These are phyloP conservation scores for Penicillium fuscoglaucum DNA, from an alignment of 2,329 filamentous ascomycete species.

Conservation along the genomic window DNA sequence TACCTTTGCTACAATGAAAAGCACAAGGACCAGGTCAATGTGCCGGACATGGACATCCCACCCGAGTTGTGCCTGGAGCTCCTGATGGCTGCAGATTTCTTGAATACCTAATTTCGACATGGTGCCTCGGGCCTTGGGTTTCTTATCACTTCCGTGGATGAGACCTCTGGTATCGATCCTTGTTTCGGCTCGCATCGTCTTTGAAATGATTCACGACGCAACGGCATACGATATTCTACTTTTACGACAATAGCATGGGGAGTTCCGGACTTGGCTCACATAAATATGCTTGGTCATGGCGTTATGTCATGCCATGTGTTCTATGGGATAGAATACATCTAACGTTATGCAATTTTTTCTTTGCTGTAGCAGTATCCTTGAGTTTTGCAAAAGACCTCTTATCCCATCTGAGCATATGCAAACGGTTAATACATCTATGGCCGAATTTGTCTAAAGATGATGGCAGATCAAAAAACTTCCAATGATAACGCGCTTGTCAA, in stretches of 20 bases:
- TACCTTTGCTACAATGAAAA: conserved; percentile 70
- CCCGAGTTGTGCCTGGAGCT: conserved; percentile 65
- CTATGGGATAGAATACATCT: background rate
- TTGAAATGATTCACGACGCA: conserved; percentile 19
- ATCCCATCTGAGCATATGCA: conserved; percentile 42
- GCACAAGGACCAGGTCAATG: conserved; percentile 59
- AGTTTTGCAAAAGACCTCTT: background rate
- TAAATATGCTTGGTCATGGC: background rate
- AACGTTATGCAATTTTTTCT: background rate
- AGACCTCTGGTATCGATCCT: background rate
- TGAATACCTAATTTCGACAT: conserved; percentile 48
- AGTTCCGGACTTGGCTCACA: conserved; percentile 14
- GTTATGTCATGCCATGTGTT: conserved; percentile 8
- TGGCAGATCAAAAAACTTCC: conserved; percentile 43
- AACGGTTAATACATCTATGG: conserved; percentile 31
- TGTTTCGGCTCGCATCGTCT: background rate
- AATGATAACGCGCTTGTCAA: conserved; percentile 19
- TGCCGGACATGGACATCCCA: conserved; percentile 67
- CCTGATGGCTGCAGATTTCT: conserved; percentile 66
- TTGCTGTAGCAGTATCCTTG: background rate
- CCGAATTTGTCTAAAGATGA: conserved; percentile 51
- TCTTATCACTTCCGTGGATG: background rate
- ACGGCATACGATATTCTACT: conserved; percentile 5
- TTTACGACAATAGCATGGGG: conserved; percentile 11
- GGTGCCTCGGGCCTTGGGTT: background rate